Evolutionary conservation across 2,329 filamentous ascomycete species (phyloP).

Genomic region (Cytospora schulzeri): DNA sequence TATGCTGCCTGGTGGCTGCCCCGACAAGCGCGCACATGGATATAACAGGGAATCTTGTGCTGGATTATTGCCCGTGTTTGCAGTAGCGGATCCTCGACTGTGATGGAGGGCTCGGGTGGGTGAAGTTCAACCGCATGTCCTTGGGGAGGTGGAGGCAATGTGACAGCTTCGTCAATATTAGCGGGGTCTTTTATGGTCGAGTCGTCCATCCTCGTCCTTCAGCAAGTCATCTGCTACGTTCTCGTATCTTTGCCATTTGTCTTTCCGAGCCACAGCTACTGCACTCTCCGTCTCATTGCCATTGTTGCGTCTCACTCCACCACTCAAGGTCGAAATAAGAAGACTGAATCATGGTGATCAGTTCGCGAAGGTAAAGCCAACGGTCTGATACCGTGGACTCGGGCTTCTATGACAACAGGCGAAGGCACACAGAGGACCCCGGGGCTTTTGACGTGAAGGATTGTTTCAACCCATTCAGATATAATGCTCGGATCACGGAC

Average conservation of each 20-base stretch:
- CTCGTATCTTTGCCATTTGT: too few relatives aligned
- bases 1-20: neutral
- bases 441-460: neutral
- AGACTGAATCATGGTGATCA: neutral
- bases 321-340: neutral
- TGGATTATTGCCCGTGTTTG: neutral
- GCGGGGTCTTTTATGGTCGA: neutral
- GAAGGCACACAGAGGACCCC: constrained; percentile 15
- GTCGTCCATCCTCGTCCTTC: neutral
- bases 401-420: constrained; percentile 1
- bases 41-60: too few relatives aligned
- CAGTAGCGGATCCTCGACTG: neutral
- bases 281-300: neutral
- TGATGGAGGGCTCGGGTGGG: neutral
- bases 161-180: constrained; percentile 4
- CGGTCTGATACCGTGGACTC: neutral
- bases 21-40: too few relatives aligned
- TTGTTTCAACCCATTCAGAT: constrained; percentile 16
- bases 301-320: neutral
- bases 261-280: too few relatives aligned
- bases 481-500: constrained; percentile 9
- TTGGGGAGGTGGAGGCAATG: neutral
- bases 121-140: neutral
- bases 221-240: too few relatives aligned
- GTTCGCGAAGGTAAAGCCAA: neutral